Conservation (phyloP, 805 yeast species). For the Ogataea allantospora region DNA sequence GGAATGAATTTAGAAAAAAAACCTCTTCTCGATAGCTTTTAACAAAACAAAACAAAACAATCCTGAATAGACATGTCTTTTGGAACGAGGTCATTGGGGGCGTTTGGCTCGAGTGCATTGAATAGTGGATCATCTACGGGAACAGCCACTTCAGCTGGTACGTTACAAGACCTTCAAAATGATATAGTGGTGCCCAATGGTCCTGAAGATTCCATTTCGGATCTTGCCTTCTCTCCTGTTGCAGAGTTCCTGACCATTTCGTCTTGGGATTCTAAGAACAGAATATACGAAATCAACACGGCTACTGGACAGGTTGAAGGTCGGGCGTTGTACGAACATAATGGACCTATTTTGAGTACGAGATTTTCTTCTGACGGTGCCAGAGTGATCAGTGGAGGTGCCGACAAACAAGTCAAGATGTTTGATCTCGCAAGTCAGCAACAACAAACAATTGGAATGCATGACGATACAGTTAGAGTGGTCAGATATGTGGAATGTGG, state of each 20-base stretch:
- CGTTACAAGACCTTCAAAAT: conserved; percentile 60
- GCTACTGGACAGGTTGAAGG: conserved; percentile 79
- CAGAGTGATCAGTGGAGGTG: conserved; percentile 84
- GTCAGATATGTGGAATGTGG: conserved; percentile 83
- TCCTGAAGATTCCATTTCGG: conserved; percentile 90
- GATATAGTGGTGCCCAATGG: conserved; percentile 73
- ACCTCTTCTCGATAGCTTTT: neutral
- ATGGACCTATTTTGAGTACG: conserved; percentile 79
- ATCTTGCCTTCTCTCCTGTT: conserved; percentile 80
- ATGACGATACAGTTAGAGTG: conserved; percentile 73
- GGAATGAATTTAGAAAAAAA: neutral
- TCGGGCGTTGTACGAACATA: conserved; percentile 85
- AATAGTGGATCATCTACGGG: conserved; percentile 13
- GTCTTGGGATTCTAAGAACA: conserved; percentile 93
- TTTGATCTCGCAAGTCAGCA: conserved; percentile 84
- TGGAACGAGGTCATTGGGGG: conserved; percentile 29
- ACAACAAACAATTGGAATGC: conserved; percentile 78
- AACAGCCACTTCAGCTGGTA: conserved; percentile 40
- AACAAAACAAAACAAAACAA: conserved; percentile 1
- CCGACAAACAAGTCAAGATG: conserved; percentile 81
- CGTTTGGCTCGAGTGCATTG: conserved; percentile 21
- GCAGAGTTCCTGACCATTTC: conserved; percentile 79
- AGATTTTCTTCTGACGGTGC: conserved; percentile 88
- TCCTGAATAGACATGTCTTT: conserved; percentile 26
- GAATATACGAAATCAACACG: conserved; percentile 82